These are phyloP conservation scores for Linnemannia hyalina DNA, from an alignment of 192 early-diverging fungal species.

Conservation along the genomic window DNA sequence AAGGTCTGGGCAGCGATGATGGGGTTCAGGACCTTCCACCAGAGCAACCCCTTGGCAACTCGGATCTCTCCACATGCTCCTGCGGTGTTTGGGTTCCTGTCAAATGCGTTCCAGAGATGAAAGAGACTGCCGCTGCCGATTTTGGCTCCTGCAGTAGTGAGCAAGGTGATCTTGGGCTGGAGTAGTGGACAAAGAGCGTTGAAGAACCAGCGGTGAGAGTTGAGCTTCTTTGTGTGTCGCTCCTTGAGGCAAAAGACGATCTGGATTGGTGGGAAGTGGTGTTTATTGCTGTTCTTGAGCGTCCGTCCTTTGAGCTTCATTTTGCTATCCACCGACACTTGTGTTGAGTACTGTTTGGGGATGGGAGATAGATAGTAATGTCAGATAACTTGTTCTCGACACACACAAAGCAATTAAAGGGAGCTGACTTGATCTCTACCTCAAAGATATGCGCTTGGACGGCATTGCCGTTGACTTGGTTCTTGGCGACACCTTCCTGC, in stretches of 20 bases:
- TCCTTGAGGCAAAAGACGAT: conserved; percentile 55
- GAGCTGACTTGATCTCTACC: conserved; percentile 5
- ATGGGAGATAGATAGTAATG: too few species aligned
- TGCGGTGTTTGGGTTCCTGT: conserved; percentile 41
- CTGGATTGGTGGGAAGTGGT: conserved; percentile 50
- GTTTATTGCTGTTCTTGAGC: conserved; percentile 46
- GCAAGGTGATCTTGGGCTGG: conserved; percentile 39
- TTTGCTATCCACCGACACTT: conserved; percentile 53
- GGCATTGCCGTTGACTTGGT: conserved; percentile 50
- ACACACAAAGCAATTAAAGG: neutral
- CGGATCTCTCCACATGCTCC: conserved; percentile 54
- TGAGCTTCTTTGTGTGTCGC: conserved; percentile 56
- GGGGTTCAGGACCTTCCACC: conserved; percentile 54
- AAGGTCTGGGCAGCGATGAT: conserved; percentile 53
- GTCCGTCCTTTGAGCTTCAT: conserved; percentile 44
- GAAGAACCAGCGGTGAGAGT: conserved; percentile 57
- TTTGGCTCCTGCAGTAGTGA: conserved; percentile 51
- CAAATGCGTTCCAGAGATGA: conserved; percentile 51
- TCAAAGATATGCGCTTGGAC: conserved; percentile 55
- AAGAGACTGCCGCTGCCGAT: conserved; percentile 49
- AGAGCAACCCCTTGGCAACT: conserved; percentile 50
- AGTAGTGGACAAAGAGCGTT: conserved; percentile 43
- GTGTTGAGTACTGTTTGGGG: conserved; percentile 35
- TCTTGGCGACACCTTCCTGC: conserved; percentile 56
- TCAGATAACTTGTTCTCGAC: neutral